Percentiles rank a stretch among this genome's conserved stretches.
phyloP scores from a whole-genome alignment of 176 grass and related monocot species.

The Phoenix dactylifera region DNA sequence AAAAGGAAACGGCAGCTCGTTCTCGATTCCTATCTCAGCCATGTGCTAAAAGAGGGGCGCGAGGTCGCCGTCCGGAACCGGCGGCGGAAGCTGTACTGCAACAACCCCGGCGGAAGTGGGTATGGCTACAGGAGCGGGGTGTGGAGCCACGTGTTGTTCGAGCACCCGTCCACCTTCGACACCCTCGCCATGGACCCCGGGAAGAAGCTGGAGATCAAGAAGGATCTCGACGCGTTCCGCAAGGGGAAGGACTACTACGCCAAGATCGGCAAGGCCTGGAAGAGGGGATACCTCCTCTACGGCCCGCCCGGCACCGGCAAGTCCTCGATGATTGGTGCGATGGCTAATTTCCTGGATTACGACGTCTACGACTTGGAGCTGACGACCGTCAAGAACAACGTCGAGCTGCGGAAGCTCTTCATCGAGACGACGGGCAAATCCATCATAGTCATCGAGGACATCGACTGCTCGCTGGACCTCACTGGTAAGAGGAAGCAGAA shows the following conservation, averaged over 20 bases:
- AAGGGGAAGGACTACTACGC: slow-evolving; percentile 56
- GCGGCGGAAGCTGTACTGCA: slow-evolving; percentile 64
- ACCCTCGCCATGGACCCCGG: slow-evolving; percentile 50
- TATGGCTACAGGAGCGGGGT: slow-evolving; percentile 3
- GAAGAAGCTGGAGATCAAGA: slow-evolving; percentile 34
- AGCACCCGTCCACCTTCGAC: slow-evolving; percentile 58
- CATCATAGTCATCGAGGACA: slow-evolving; percentile 63
- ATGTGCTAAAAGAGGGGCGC: slow-evolving; percentile 31
- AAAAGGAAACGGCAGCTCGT: slow-evolving; percentile 32
- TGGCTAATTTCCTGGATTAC: slow-evolving; percentile 65
- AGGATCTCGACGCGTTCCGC: slow-evolving; percentile 43
- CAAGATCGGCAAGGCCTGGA: slow-evolving; percentile 58
- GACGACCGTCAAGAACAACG: slow-evolving; percentile 49
- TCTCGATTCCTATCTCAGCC: slow-evolving; percentile 26
- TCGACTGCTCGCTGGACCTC: slow-evolving; percentile 64
- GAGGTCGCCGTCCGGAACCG: slow-evolving; percentile 33
- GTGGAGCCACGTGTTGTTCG: slow-evolving; percentile 58
- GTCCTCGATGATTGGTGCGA: slow-evolving; percentile 71
- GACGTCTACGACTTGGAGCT: slow-evolving; percentile 69
- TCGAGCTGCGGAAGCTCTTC: slow-evolving; percentile 67
- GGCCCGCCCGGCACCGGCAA: slow-evolving; percentile 50
- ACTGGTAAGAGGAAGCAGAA: slow-evolving; percentile 45
- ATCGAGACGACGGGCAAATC: slow-evolving; percentile 63
- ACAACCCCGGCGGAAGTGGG: slow-evolving; percentile 27
- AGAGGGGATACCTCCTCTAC: slow-evolving; percentile 43